Conservation (phyloP, 768 basidiomycete species). For the Punctularia strigosozonata region DNA sequence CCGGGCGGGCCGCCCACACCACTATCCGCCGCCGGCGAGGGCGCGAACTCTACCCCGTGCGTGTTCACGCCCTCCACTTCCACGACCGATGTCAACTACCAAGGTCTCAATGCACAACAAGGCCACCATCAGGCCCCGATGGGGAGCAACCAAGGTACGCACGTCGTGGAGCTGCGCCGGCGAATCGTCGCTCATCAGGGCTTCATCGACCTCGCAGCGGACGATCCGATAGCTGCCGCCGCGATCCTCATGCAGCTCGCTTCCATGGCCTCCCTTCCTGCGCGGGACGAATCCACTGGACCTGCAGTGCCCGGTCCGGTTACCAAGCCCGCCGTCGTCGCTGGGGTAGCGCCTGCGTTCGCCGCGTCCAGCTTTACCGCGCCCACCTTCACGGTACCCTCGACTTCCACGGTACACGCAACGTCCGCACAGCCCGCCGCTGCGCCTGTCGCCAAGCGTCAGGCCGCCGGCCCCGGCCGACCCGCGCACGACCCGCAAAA, state of each 20-base stretch:
- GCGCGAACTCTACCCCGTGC: too few relatives aligned
- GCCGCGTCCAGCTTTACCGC: neutral
- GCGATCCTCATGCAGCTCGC: slow-evolving; percentile 6
- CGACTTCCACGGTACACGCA: neutral
- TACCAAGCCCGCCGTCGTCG: neutral
- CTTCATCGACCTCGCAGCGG: slow-evolving; percentile 4
- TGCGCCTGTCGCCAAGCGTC: slow-evolving; percentile 10
- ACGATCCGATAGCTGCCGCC: slow-evolving; percentile 13
- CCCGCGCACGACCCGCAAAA: slow-evolving; percentile 8
- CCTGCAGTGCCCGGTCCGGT: neutral
- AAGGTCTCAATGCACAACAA: too few relatives aligned
- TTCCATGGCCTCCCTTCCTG: slow-evolving; percentile 5
- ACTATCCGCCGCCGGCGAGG: too few relatives aligned
- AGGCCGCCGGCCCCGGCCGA: slow-evolving; percentile 7
- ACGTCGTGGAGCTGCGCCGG: neutral
- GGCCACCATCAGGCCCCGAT: too few relatives aligned
- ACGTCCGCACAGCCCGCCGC: neutral
- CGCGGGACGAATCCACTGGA: slow-evolving; percentile 1
- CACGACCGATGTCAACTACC: too few relatives aligned
- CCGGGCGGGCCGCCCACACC: too few relatives aligned
- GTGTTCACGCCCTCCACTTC: too few relatives aligned
- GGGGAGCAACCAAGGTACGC: slow-evolving; percentile 10
- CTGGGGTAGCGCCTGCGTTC: neutral
- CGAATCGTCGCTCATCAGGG: slow-evolving; percentile 3
- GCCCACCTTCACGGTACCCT: neutral